phyloP scores from a whole-genome alignment of 257 asterid species.

The Rhazya stricta region DNA sequence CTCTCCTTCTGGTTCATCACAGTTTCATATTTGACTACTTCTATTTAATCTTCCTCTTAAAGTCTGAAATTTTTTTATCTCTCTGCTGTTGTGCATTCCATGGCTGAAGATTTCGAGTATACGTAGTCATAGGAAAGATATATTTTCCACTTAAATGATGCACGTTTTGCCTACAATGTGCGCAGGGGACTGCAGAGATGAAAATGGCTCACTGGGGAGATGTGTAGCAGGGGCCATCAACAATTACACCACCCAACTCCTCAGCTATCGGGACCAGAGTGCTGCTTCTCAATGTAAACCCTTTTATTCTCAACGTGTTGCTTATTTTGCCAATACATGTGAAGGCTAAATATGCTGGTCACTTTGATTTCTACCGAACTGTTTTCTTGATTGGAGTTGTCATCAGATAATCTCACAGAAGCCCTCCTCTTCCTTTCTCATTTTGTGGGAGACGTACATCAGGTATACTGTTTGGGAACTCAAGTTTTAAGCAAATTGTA shows the following conservation, averaged over 20 bases:
- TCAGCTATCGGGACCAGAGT: slow-evolving; percentile 28
- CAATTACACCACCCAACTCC: slow-evolving; percentile 81
- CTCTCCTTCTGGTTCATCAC: background rate
- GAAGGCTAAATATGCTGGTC: background rate
- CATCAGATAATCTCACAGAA: slow-evolving; percentile 75
- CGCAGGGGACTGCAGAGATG: slow-evolving; percentile 87
- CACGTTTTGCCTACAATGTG: background rate
- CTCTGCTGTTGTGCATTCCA: background rate
- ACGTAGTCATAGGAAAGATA: background rate
- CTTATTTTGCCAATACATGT: background rate
- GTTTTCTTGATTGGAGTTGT: background rate
- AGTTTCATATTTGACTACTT: background rate
- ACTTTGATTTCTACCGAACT: background rate
- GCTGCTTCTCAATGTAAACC: slow-evolving; percentile 45
- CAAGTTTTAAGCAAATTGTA: background rate
- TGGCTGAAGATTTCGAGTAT: background rate
- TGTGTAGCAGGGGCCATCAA: slow-evolving; percentile 93
- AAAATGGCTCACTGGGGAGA: slow-evolving; percentile 53
- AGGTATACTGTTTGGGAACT: slow-evolving; percentile 30
- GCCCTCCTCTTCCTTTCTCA: slow-evolving; percentile 81
- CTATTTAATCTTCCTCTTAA: background rate
- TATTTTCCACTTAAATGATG: background rate
- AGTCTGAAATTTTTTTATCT: background rate
- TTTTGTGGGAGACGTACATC: slow-evolving; percentile 86
- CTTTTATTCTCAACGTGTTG: background rate